Percentiles rank a stretch among this genome's conserved stretches.
Evolutionary conservation across 2,329 filamentous ascomycete genomes (phyloP).

Genomic region (Aureobasidium vineae): DNA sequence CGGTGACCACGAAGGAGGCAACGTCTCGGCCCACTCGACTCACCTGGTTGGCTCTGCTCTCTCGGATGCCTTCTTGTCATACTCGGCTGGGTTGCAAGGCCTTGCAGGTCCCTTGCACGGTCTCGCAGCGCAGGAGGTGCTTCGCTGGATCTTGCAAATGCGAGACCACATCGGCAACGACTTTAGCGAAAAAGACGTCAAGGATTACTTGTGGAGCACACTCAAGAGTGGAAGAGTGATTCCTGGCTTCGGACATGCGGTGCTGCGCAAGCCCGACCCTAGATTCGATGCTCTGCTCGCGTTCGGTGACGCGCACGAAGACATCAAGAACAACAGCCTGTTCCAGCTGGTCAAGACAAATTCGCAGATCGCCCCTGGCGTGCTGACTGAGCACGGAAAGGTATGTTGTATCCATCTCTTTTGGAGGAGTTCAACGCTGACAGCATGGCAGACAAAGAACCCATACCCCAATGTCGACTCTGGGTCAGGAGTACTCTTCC

Average conservation of each 20-base stretch:
- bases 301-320: constrained; percentile 79
- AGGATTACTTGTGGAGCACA: constrained; percentile 86
- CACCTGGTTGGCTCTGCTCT: constrained; percentile 94
- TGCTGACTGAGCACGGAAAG: constrained; percentile 93
- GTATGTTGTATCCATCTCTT: constrained; percentile 38
- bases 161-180: constrained; percentile 76
- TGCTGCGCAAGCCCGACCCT: constrained; percentile 94
- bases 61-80: constrained; percentile 92
- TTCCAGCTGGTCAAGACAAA: constrained; percentile 95
- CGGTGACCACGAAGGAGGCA: constrained; percentile 97
- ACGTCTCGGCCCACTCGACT: constrained; percentile 92
- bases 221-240: constrained; percentile 93
- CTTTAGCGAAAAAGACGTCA: constrained; percentile 78
- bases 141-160: constrained; percentile 97
- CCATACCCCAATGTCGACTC: constrained; percentile 95
- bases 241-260: constrained; percentile 92
- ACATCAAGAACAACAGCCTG: constrained; percentile 82
- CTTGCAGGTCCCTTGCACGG: constrained; percentile 92
- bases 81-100: constrained; percentile 92
- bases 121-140: constrained; percentile 92
- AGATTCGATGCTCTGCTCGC: constrained; percentile 97
- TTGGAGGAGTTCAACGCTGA: constrained; percentile 1
- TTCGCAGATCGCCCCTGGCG: constrained; percentile 83
- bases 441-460: constrained; percentile 40
- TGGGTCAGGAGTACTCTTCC: constrained; percentile 89